Conservation (phyloP, 192 early-diverging fungal genomes). For the Coemansia sp. region DNA sequence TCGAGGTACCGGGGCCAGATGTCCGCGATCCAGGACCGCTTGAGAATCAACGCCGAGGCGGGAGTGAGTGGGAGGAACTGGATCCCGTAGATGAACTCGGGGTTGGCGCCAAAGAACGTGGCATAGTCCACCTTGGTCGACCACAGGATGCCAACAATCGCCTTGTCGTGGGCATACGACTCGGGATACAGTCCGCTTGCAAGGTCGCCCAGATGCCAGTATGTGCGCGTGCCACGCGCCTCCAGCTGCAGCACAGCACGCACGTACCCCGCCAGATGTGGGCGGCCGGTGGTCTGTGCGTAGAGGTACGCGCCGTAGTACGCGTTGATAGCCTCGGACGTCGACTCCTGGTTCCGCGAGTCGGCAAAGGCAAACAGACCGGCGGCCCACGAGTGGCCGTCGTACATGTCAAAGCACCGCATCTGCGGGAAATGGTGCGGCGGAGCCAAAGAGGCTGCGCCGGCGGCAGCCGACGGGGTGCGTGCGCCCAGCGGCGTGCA, state of each 20-base stretch:
- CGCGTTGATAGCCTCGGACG: conserved; percentile 57
- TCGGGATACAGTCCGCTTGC: conserved; percentile 27
- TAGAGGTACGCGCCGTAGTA: conserved; percentile 56
- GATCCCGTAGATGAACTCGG: conserved; percentile 57
- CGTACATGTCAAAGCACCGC: conserved; percentile 61
- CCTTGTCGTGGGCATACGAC: conserved; percentile 28
- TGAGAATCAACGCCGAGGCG: conserved; percentile 38
- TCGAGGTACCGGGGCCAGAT: conserved; percentile 36
- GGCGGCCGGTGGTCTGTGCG: conserved; percentile 33
- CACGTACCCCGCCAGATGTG: conserved; percentile 22
- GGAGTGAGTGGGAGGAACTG: conserved; percentile 58
- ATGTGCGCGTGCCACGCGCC: conserved; percentile 38
- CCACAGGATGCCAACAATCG: conserved; percentile 56
- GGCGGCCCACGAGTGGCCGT: conserved; percentile 62
- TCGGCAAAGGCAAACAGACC: conserved; percentile 56
- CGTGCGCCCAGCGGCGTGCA: conserved; percentile 31
- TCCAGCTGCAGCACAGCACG: conserved; percentile 53
- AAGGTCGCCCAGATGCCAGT: conserved; percentile 56
- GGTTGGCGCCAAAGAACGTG: conserved; percentile 49
- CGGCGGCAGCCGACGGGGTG: not conserved
- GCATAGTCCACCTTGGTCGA: conserved; percentile 49
- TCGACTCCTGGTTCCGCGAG: conserved; percentile 58
- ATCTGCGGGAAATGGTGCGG: conserved; percentile 49
- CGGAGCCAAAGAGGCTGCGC: not conserved
- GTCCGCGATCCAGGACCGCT: conserved; percentile 45